These are phyloP conservation scores for Taphrina flavorubra DNA, from an alignment of 1,139 yeast genomes.

Conservation along the genomic window DNA sequence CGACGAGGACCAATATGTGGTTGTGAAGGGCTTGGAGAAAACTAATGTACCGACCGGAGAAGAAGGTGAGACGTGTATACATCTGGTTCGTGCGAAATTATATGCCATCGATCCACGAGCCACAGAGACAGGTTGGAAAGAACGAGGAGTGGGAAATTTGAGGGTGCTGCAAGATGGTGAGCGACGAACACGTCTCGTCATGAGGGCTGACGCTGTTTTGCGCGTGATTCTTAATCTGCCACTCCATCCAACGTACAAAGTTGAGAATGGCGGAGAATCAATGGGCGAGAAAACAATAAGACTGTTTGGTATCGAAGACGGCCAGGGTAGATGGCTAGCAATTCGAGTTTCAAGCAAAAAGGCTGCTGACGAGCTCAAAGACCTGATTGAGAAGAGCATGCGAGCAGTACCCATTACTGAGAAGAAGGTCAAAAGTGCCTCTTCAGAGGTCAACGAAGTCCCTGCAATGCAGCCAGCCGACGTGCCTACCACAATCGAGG, in stretches of 20 bases:
- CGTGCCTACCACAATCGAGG: not conserved
- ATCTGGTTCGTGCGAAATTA: slow-evolving; percentile 74
- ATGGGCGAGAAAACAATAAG: slow-evolving; percentile 36
- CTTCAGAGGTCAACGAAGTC: not conserved
- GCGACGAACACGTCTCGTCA: slow-evolving; percentile 54
- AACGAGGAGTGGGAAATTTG: slow-evolving; percentile 85
- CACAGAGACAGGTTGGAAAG: slow-evolving; percentile 81
- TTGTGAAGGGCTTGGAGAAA: slow-evolving; percentile 30
- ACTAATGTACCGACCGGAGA: slow-evolving; percentile 68
- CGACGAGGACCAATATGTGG: slow-evolving; percentile 41
- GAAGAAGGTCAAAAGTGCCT: not conserved
- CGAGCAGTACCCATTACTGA: not conserved
- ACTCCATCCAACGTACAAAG: slow-evolving; percentile 50
- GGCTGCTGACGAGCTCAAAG: slow-evolving; percentile 25
- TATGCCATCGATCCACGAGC: slow-evolving; percentile 68
- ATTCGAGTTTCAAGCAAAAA: slow-evolving; percentile 29
- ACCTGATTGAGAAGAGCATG: slow-evolving; percentile 1
- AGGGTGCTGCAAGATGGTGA: slow-evolving; percentile 61
- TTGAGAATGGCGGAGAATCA: slow-evolving; percentile 37
- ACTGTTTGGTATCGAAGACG: slow-evolving; percentile 31
- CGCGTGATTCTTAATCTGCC: slow-evolving; percentile 82
- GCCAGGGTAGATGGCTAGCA: slow-evolving; percentile 33
- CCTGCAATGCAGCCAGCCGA: not conserved
- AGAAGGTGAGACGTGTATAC: slow-evolving; percentile 76
- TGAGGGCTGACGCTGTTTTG: slow-evolving; percentile 88